These are phyloP conservation scores for Ambrosiella beaveri DNA, from an alignment of 2,329 filamentous ascomycete species.

Conservation along the genomic window DNA sequence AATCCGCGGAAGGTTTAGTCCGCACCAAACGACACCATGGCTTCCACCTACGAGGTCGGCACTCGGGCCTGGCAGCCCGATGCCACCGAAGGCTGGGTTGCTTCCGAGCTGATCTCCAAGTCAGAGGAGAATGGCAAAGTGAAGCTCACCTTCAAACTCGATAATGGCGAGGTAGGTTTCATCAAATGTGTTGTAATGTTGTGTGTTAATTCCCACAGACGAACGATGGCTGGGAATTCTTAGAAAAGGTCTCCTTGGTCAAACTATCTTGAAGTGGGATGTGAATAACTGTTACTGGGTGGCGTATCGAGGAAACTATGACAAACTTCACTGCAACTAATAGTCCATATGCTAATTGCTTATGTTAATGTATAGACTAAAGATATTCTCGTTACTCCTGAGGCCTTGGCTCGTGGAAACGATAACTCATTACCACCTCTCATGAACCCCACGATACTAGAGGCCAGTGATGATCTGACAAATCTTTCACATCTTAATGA, in stretches of 20 bases:
- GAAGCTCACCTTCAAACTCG: constrained; percentile 70
- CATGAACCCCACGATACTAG: constrained; percentile 96
- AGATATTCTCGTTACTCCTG: constrained; percentile 57
- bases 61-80: constrained; percentile 98
- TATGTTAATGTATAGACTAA: constrained; percentile 41
- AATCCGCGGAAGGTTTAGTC: not conserved
- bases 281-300: too few species aligned
- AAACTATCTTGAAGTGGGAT: too few species aligned
- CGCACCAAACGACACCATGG: constrained; percentile 36
- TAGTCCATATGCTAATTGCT: not conserved
- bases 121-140: constrained; percentile 70
- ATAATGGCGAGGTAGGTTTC: constrained; percentile 70
- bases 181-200: not conserved
- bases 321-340: not conserved
- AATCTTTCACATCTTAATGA: constrained; percentile 97
- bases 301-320: too few species aligned
- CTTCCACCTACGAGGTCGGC: constrained; percentile 87
- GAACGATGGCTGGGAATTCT: too few species aligned
- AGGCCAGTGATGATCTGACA: constrained; percentile 94
- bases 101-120: constrained; percentile 85
- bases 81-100: constrained; percentile 87
- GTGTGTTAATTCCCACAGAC: not conserved
- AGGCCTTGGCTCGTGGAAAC: constrained; percentile 59
- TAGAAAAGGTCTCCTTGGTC: too few species aligned
- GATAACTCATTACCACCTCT: constrained; percentile 70